Percentiles rank a stretch among this genome's conserved stretches.
These are phyloP conservation scores for Aspergillus texensis DNA, from an alignment of 2,329 filamentous ascomycete genomes.

Conservation along the genomic window DNA sequence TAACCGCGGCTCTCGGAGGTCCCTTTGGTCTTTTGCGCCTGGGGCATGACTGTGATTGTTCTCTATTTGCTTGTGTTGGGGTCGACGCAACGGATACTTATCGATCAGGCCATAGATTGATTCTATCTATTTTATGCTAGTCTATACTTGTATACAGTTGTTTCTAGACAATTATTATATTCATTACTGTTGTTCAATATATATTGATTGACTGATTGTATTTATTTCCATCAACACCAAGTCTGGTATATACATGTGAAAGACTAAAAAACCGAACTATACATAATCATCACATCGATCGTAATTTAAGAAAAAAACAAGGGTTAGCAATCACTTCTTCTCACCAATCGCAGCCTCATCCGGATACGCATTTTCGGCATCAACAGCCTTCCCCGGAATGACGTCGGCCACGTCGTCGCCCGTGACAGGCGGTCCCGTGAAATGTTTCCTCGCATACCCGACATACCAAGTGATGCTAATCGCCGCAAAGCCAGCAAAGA, in stretches of 20 bases:
- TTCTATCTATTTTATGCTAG: too few relatives aligned
- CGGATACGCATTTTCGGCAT: constrained; percentile 34
- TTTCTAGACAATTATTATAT: too few relatives aligned
- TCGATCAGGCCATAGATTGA: neutral
- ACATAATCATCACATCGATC: neutral
- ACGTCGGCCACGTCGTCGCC: constrained; percentile 34
- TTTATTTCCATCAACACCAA: too few relatives aligned
- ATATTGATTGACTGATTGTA: too few relatives aligned
- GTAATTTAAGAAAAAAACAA: neutral
- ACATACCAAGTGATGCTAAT: constrained; percentile 68
- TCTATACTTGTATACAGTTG: too few relatives aligned
- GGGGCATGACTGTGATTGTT: constrained; percentile 29
- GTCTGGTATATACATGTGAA: neutral
- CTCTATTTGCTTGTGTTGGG: neutral
- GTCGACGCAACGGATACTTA: neutral
- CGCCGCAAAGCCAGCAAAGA: constrained; percentile 64
- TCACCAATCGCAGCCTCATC: constrained; percentile 18
- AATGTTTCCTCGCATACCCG: constrained; percentile 63
- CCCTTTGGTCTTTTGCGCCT: constrained; percentile 18
- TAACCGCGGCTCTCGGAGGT: constrained; percentile 38
- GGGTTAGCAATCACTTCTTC: constrained; percentile 4
- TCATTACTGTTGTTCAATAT: too few relatives aligned
- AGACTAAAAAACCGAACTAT: neutral
- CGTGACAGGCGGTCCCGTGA: constrained; percentile 58
- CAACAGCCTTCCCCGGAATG: constrained; percentile 34